Conservation (phyloP, 441 rosid species). For the Euphorbia corollata region DNA sequence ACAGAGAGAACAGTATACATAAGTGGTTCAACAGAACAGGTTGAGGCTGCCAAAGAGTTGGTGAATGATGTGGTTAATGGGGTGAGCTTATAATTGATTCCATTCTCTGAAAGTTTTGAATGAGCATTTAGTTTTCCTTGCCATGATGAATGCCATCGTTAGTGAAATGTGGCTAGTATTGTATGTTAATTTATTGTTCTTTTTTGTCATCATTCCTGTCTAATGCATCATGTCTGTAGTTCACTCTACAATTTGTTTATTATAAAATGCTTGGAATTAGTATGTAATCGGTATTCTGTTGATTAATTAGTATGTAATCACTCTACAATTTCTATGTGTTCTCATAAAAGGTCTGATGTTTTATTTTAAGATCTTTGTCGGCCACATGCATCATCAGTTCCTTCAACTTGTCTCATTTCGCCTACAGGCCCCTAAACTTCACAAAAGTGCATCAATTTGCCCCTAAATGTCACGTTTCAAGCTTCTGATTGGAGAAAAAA, state of each 20-base stretch:
- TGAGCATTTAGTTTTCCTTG: not conserved
- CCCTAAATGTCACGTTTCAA: too few relatives aligned
- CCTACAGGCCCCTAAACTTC: too few relatives aligned
- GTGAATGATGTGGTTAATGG: constrained; percentile 25
- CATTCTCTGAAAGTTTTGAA: not conserved
- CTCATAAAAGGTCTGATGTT: not conserved
- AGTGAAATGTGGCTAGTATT: not conserved
- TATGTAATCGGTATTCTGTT: not conserved
- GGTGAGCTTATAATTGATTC: constrained; percentile 16
- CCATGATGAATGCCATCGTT: not conserved
- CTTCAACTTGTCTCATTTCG: too few relatives aligned
- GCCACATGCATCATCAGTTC: not conserved
- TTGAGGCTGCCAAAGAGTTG: constrained; percentile 29
- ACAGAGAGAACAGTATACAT: constrained; percentile 24
- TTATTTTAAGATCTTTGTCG: not conserved
- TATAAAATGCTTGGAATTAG: not conserved
- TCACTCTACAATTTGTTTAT: not conserved
- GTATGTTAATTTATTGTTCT: not conserved
- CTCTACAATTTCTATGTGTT: not conserved
- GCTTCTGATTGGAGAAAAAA: too few relatives aligned
- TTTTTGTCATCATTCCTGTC: not conserved
- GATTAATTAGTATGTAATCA: not conserved
- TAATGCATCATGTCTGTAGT: not conserved
- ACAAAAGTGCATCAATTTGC: too few relatives aligned
- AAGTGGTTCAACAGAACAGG: constrained; percentile 26